Evolutionary conservation across 2,329 filamentous ascomycete species (phyloP).

Genomic region (Phialocephala sp.): DNA sequence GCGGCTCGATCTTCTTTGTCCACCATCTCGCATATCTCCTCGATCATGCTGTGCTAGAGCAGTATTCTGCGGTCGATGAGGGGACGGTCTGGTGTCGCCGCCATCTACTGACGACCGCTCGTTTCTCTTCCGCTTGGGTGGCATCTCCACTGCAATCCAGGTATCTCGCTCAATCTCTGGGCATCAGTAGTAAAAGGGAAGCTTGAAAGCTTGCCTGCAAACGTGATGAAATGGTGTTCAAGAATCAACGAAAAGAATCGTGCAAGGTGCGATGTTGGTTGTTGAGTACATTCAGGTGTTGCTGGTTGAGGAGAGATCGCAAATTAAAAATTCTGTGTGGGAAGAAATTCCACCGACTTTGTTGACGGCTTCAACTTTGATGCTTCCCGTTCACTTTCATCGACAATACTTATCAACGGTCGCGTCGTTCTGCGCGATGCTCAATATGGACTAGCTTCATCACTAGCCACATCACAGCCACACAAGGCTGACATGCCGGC

Average conservation of each 20-base stretch:
- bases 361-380: constrained; percentile 1
- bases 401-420: not conserved
- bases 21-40: constrained; percentile 54
- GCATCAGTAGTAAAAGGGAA: constrained; percentile 29
- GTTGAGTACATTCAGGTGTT: constrained; percentile 9
- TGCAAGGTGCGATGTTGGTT: constrained; percentile 21
- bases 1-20: constrained; percentile 52
- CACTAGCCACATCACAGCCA: not conserved
- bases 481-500: constrained; percentile 7
- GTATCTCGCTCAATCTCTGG: constrained; percentile 31
- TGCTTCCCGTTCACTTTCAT: constrained; percentile 5
- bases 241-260: constrained; percentile 16
- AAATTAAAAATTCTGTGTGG: not conserved
- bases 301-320: constrained; percentile 9
- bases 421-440: not conserved
- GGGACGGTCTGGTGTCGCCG: constrained; percentile 59
- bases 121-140: constrained; percentile 45
- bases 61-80: constrained; percentile 65
- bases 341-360: not conserved
- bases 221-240: constrained; percentile 15
- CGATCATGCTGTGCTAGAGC: constrained; percentile 62
- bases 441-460: not conserved
- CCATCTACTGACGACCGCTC: constrained; percentile 46
- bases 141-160: constrained; percentile 38
- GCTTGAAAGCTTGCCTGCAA: constrained; percentile 24